Evolutionary conservation across 2,329 filamentous ascomycete species (phyloP).

Genomic region (Ceratocystis huliohia): DNA sequence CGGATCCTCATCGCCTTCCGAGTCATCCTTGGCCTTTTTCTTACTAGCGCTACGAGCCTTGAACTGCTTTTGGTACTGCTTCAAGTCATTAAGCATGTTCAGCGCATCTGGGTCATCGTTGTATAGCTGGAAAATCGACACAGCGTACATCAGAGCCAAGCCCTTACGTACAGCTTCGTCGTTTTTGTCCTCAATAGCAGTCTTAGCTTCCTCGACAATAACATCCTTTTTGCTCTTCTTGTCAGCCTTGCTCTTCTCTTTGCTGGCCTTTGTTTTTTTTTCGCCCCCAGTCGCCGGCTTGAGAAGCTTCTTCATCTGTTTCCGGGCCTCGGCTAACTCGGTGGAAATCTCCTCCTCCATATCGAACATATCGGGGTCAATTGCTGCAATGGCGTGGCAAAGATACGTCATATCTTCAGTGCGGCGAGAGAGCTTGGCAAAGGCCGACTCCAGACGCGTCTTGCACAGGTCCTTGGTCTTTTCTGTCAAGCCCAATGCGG

Average conservation of each 20-base stretch:
- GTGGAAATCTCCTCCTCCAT: constrained; percentile 45
- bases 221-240: constrained; percentile 12
- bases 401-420: constrained; percentile 41
- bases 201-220: constrained; percentile 17
- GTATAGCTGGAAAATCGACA: constrained; percentile 79
- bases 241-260: constrained; percentile 1
- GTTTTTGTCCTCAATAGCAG: constrained; percentile 24
- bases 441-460: constrained; percentile 44
- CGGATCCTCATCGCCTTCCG: constrained; percentile 33
- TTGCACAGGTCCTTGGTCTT: constrained; percentile 42
- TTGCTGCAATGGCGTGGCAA: constrained; percentile 41
- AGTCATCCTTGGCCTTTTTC: constrained; percentile 34
- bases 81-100: constrained; percentile 68
- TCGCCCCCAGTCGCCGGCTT: constrained; percentile 30
- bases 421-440: constrained; percentile 44
- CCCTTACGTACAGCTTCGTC: constrained; percentile 42
- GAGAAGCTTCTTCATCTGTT: constrained; percentile 41
- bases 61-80: constrained; percentile 57
- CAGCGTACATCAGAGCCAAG: constrained; percentile 67
- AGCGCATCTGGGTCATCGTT: constrained; percentile 80
- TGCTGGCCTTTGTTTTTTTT: constrained; percentile 22
- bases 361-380: constrained; percentile 38
- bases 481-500: constrained; percentile 36
- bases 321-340: constrained; percentile 40
- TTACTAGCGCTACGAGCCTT: constrained; percentile 36